A percentile compares a stretch with the other conserved stretches of the same genome.
phyloP scores from a whole-genome alignment of 192 early-diverging fungal species.

The Gigaspora rosea region DNA sequence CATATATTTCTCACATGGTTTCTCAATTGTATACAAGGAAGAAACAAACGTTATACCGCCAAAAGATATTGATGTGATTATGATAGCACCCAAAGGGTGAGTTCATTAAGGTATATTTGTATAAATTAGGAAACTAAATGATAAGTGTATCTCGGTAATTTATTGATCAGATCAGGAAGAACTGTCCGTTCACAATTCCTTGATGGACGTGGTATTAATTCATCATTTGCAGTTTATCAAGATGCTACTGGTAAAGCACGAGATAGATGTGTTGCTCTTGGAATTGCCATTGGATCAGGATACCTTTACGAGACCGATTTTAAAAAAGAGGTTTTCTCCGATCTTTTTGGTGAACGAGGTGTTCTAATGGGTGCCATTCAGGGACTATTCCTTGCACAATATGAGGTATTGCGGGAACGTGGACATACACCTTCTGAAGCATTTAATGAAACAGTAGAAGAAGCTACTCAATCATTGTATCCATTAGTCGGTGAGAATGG shows the following conservation, averaged over 20 bases:
- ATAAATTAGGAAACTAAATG: background rate
- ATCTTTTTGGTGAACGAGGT: constrained; percentile 96
- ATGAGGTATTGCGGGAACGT: constrained; percentile 90
- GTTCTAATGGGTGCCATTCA: constrained; percentile 98
- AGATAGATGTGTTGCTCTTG: constrained; percentile 89
- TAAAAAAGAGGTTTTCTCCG: constrained; percentile 95
- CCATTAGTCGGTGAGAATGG: constrained; percentile 95
- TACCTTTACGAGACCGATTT: constrained; percentile 98
- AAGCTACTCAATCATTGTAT: constrained; percentile 97
- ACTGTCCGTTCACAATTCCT: constrained; percentile 96
- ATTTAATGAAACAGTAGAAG: constrained; percentile 99
- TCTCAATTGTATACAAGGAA: constrained; percentile 90
- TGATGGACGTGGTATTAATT: constrained; percentile 96
- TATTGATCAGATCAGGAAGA: constrained; percentile 72
- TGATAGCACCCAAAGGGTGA: constrained; percentile 90
- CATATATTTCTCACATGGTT: constrained; percentile 97
- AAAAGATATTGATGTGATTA: constrained; percentile 91
- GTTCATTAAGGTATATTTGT: background rate
- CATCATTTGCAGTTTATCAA: constrained; percentile 93
- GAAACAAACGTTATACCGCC: constrained; percentile 90
- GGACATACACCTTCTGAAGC: constrained; percentile 98
- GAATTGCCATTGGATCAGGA: constrained; percentile 92
- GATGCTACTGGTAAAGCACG: constrained; percentile 92
- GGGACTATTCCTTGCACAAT: constrained; percentile 94
- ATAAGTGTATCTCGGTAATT: background rate